phyloP scores from a whole-genome alignment of 73 alveolate genomes.

The Paraurostyla sp. region DNA sequence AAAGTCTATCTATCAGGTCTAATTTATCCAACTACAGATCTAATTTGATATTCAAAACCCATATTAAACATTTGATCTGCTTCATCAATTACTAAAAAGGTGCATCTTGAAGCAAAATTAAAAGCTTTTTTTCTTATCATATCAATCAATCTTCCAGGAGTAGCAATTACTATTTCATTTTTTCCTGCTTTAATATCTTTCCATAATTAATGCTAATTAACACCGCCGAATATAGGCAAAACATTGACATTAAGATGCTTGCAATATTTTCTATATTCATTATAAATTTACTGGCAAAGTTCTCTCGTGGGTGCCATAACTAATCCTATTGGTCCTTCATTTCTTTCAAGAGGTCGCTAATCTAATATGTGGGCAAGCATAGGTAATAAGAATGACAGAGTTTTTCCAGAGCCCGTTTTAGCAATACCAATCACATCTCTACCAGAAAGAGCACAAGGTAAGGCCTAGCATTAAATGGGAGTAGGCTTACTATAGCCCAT shows the following conservation, averaged over 20 bases:
- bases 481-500: conserved; percentile 81
- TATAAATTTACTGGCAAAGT: conserved; percentile 80
- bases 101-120: conserved; percentile 79
- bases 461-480: conserved; percentile 92
- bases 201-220: conserved; percentile 81
- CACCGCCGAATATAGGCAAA: conserved; percentile 94
- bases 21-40: conserved; percentile 81
- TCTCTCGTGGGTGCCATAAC: conserved; percentile 98
- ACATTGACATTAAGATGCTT: conserved; percentile 78
- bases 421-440: conserved; percentile 96
- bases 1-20: conserved; percentile 82
- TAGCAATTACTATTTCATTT: conserved; percentile 88
- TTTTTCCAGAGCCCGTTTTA: conserved; percentile 97
- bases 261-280: conserved; percentile 73
- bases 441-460: conserved; percentile 93
- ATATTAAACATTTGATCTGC: conserved; percentile 95
- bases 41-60: conserved; percentile 93
- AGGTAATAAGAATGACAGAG: conserved; percentile 95
- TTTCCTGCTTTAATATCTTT: conserved; percentile 87
- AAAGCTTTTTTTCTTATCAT: conserved; percentile 87
- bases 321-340: conserved; percentile 94
- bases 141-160: conserved; percentile 97
- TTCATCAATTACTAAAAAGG: conserved; percentile 94
- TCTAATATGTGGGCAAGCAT: conserved; percentile 94
- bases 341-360: conserved; percentile 80